phyloP scores from a whole-genome alignment of 805 yeast species.

The Blastobotrys parvus region DNA sequence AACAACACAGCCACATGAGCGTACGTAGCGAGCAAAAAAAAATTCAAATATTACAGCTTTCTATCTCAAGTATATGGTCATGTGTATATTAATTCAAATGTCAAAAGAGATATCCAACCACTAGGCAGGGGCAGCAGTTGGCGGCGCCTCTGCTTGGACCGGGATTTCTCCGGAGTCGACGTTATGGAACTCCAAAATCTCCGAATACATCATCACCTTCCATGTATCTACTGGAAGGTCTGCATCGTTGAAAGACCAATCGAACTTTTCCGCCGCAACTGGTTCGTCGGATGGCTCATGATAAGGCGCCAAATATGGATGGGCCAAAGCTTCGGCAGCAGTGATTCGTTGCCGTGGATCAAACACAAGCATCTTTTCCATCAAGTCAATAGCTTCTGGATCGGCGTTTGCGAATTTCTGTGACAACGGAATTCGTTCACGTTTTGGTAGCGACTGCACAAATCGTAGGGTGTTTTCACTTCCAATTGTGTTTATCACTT shows the following conservation, averaged over 20 bases:
- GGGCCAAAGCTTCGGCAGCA: constrained; percentile 82
- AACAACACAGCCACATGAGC: too few species aligned
- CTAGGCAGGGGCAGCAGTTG: too few species aligned
- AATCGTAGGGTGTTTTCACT: constrained; percentile 91
- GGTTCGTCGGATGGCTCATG: constrained; percentile 99
- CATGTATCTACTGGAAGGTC: constrained; percentile 96
- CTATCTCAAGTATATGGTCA: too few species aligned
- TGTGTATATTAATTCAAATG: too few species aligned
- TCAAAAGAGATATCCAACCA: too few species aligned
- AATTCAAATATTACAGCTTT: too few species aligned
- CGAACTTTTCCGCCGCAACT: constrained; percentile 82
- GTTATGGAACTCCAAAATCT: constrained; percentile 92
- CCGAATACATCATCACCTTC: constrained; percentile 99
- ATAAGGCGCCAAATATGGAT: constrained; percentile 87
- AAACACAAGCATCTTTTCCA: constrained; percentile 85
- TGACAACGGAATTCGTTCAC: constrained; percentile 83
- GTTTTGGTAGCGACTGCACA: constrained; percentile 85
- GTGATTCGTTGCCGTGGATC: constrained; percentile 93
- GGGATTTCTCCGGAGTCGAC: constrained; percentile 38
- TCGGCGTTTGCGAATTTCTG: constrained; percentile 67
- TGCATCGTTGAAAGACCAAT: constrained; percentile 97
- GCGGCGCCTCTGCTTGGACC: too few species aligned
- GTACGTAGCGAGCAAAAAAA: too few species aligned
- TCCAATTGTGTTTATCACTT: constrained; percentile 92
- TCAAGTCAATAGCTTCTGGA: constrained; percentile 69